A percentile compares a stretch with the other conserved stretches of the same genome.
Conservation (phyloP, 2,329 filamentous ascomycete genomes). For the Atkinsonella hypoxylon region DNA sequence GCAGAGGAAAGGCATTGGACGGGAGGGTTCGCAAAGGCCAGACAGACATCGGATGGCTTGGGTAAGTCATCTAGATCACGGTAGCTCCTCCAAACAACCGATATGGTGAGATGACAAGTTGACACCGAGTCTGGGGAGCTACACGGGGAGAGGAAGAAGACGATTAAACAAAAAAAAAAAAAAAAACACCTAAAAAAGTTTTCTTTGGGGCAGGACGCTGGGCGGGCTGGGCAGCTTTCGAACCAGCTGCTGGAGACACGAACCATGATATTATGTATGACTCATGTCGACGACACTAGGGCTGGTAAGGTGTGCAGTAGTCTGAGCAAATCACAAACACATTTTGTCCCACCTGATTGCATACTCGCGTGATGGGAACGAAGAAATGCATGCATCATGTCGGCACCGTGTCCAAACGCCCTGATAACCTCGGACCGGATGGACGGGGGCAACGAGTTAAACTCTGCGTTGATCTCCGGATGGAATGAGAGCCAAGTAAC, state of each 20-base stretch:
- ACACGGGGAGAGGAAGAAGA: neutral
- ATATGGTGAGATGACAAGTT: conserved; percentile 1
- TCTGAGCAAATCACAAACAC: conserved; percentile 1
- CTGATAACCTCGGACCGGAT: neutral
- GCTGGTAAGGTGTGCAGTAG: conserved; percentile 5
- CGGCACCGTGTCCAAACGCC: neutral
- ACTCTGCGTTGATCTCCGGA: conserved; percentile 12
- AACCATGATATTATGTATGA: neutral
- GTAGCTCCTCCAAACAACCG: neutral
- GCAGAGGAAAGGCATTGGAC: neutral
- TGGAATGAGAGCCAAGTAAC: conserved; percentile 19
- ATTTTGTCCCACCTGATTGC: conserved; percentile 2
- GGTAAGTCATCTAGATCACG: neutral
- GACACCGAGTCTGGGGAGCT: neutral
- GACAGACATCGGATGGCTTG: neutral
- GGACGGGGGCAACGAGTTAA: neutral
- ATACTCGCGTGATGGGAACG: too few species aligned
- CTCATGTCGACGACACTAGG: neutral
- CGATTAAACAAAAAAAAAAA: conserved; percentile 13
- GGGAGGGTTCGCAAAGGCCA: neutral
- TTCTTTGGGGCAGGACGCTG: conserved; percentile 14
- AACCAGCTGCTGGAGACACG: conserved; percentile 1
- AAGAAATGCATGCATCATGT: neutral
- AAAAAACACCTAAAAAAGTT: conserved; percentile 17
- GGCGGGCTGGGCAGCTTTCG: conserved; percentile 8